Evolutionary conservation across 2,329 filamentous ascomycete genomes (phyloP).

Genomic region (Paecilomyces niveus): DNA sequence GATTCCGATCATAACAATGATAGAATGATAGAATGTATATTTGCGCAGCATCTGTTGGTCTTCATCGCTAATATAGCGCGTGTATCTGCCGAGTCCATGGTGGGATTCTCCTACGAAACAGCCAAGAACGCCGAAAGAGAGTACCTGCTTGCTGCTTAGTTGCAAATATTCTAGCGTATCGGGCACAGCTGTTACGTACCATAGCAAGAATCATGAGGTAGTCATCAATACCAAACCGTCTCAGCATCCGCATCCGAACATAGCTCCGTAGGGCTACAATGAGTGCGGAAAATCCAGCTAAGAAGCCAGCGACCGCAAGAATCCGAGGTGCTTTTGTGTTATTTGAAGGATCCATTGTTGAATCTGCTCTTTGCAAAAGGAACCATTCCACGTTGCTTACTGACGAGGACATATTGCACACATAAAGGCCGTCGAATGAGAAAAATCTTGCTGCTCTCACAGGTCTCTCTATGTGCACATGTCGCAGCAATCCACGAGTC

Average conservation of each 20-base stretch:
- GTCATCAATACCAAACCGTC: constrained; percentile 45
- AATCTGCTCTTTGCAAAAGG: too few relatives aligned
- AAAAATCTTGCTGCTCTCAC: too few relatives aligned
- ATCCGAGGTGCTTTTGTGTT: constrained; percentile 15
- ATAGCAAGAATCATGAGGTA: constrained; percentile 37
- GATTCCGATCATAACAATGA: constrained; percentile 42
- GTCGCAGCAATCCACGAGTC: too few relatives aligned
- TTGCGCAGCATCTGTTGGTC: constrained; percentile 32
- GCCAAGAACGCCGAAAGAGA: constrained; percentile 19
- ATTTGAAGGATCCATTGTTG: background rate
- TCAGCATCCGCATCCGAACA: constrained; percentile 42
- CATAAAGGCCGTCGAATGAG: too few relatives aligned
- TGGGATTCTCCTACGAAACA: constrained; percentile 40
- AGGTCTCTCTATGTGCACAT: too few relatives aligned
- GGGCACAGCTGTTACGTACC: constrained; percentile 19
- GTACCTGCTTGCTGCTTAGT: constrained; percentile 10
- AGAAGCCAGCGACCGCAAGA: constrained; percentile 33
- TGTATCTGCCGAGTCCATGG: constrained; percentile 43
- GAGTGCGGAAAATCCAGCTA: constrained; percentile 32
- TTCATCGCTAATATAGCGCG: constrained; percentile 24
- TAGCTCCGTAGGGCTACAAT: constrained; percentile 38
- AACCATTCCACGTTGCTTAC: too few relatives aligned
- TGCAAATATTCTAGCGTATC: background rate
- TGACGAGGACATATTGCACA: too few relatives aligned
- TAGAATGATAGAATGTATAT: constrained; percentile 40